Conservation (phyloP, 345 rosid genomes). For the Heritiera littoralis region DNA sequence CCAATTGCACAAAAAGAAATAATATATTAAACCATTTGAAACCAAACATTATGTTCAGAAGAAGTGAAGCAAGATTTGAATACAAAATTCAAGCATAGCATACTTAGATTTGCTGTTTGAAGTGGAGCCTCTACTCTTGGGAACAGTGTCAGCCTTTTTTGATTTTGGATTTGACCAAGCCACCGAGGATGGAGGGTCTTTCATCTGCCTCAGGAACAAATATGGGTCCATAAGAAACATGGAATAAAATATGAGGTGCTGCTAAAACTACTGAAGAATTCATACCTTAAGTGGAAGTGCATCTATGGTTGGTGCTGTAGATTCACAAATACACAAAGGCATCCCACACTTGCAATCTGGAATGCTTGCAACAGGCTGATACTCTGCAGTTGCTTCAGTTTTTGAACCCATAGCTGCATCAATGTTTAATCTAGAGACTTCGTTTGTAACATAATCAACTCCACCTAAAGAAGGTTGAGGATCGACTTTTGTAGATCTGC, state of each 20-base stretch:
- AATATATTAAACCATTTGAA: slow-evolving; percentile 4
- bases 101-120: slow-evolving; percentile 31
- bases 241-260: not conserved
- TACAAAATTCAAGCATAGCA: not conserved
- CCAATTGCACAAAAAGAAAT: not conserved
- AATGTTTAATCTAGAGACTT: slow-evolving; percentile 57
- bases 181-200: not conserved
- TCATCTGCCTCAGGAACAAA: slow-evolving; percentile 7
- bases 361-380: slow-evolving; percentile 30
- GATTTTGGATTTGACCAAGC: slow-evolving; percentile 6
- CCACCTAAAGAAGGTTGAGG: slow-evolving; percentile 41
- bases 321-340: slow-evolving; percentile 65
- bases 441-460: slow-evolving; percentile 43
- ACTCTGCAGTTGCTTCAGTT: slow-evolving; percentile 36
- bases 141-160: slow-evolving; percentile 6
- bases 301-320: slow-evolving; percentile 5
- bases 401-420: slow-evolving; percentile 38
- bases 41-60: not conserved
- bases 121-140: slow-evolving; percentile 11
- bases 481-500: slow-evolving; percentile 43
- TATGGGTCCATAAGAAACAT: not conserved
- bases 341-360: slow-evolving; percentile 88
- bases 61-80: not conserved
- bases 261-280: not conserved
- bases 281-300: slow-evolving; percentile 9